Base-by-base conservation (phyloP, 2,329 filamentous ascomycete genomes). In the Cladosporium cucumerinum region DNA sequence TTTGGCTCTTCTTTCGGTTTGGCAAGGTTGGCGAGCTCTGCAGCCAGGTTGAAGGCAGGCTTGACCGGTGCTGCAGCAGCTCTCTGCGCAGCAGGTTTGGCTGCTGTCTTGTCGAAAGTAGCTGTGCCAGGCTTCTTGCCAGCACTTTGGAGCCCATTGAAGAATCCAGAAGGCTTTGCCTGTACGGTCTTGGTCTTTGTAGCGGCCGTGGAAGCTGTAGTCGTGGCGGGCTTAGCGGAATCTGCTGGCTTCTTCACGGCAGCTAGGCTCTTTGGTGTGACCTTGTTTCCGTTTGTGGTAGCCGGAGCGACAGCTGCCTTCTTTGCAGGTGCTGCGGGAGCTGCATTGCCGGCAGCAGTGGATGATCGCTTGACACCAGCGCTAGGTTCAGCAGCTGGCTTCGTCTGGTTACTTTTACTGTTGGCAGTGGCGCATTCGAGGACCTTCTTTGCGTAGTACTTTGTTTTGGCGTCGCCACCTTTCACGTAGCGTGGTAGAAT, bases 381-480 rank as follows among this genome's bases (percentile, higher is more conserved):
- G 30, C 73, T 70, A 2, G 73, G 55, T 54, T 73, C 72, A 7
- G 67, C 61, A 23, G 69, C 65, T 48, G 66, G 26, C 55, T 67
- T 66, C 18, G 52, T 59, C 6, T 65, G 30, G 32, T 60, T 61
- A 11, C 65, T 21, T 39, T 64, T 65, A 28, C 58, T 63, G 64
- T 82, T 83, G 21, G 66, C 66, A 14, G 70, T 69, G 21, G 67
- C 63, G 23, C 71, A 69, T 60, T 72, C 69, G n/a, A 83, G 76
- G 55, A 89, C 87, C 66, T 83, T 82, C 39, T 83, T 82, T 5
- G 89, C 85, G 55, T 88, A 78, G 5, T 82, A 82, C 70, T 88
- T 88, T 57, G 86, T 85, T 61, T 88, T 85, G 0, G 84, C 82
- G 71, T 90, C 87, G 28, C 86, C 88, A 71, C 86, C 87, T 71